These are phyloP conservation scores for Clavariopsis aquatica DNA, from an alignment of 495 filamentous ascomycete genomes.

Conservation along the genomic window DNA sequence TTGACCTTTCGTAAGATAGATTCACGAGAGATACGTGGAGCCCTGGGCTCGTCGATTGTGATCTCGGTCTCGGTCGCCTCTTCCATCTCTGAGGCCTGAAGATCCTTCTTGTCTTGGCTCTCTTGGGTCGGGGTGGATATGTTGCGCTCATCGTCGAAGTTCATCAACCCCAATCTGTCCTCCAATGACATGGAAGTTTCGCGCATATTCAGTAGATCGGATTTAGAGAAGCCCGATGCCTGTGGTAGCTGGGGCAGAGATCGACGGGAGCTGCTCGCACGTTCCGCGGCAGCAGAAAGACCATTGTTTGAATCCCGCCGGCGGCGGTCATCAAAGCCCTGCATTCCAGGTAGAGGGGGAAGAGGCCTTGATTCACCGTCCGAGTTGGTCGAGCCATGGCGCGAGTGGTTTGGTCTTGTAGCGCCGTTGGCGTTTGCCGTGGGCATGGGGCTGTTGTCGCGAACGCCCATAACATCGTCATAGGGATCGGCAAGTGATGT, in stretches of 20 bases:
- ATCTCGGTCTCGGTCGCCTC: slow-evolving; percentile 37
- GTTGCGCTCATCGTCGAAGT: slow-evolving; percentile 59
- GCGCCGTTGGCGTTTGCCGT: slow-evolving; percentile 43
- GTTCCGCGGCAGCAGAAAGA: slow-evolving; percentile 64
- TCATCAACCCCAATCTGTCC: slow-evolving; percentile 79
- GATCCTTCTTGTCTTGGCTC: slow-evolving; percentile 29
- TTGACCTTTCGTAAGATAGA: slow-evolving; percentile 89
- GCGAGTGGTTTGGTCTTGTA: slow-evolving; percentile 55
- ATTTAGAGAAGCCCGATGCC: slow-evolving; percentile 63
- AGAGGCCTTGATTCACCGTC: slow-evolving; percentile 43
- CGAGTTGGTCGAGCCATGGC: slow-evolving; percentile 48
- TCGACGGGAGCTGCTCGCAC: slow-evolving; percentile 59
- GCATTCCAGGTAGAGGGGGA: slow-evolving; percentile 43
- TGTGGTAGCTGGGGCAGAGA: slow-evolving; percentile 66
- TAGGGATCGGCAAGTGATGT: slow-evolving; percentile 55
- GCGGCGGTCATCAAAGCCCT: slow-evolving; percentile 24
- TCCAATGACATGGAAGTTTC: slow-evolving; percentile 74
- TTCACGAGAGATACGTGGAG: slow-evolving; percentile 82
- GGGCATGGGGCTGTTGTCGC: slow-evolving; percentile 64
- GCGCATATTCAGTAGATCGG: slow-evolving; percentile 68
- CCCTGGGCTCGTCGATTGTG: slow-evolving; percentile 33
- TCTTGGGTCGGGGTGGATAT: slow-evolving; percentile 35
- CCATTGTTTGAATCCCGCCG: slow-evolving; percentile 46
- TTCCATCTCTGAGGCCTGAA: slow-evolving; percentile 27
- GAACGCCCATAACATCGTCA: slow-evolving; percentile 69